Percentiles rank a stretch among this genome's conserved stretches.
These are phyloP conservation scores for Hyaloraphidium curvatum DNA, from an alignment of 192 early-diverging fungal species.

Conservation along the genomic window DNA sequence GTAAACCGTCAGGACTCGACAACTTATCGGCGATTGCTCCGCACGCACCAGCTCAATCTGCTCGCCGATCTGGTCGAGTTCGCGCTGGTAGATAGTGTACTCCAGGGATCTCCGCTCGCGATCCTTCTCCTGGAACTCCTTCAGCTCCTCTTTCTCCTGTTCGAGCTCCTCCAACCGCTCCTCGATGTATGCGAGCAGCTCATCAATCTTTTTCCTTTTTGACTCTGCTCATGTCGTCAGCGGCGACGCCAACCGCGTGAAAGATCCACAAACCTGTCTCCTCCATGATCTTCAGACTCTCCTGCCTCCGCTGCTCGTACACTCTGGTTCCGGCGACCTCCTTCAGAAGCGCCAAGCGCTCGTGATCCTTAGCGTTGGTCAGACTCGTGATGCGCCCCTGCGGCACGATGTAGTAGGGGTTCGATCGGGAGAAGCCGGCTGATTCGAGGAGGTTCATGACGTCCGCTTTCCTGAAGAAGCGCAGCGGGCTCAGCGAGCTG, in stretches of 20 bases:
- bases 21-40: too few relatives aligned
- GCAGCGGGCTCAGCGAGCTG: neutral
- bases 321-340: conserved; percentile 95
- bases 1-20: too few relatives aligned
- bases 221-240: conserved; percentile 25
- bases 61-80: conserved; percentile 22
- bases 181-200: conserved; percentile 70
- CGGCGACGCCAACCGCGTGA: conserved; percentile 1
- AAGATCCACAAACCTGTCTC: conserved; percentile 55
- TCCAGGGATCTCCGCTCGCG: conserved; percentile 69
- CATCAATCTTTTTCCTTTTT: conserved; percentile 73
- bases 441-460: conserved; percentile 86
- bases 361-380: conserved; percentile 83
- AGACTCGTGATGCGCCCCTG: conserved; percentile 68
- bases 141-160: conserved; percentile 81
- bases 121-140: conserved; percentile 71
- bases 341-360: conserved; percentile 76
- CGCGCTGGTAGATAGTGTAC: conserved; percentile 80
- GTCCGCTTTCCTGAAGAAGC: conserved; percentile 49
- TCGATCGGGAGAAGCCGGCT: conserved; percentile 88
- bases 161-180: conserved; percentile 77
- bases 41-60: conserved; percentile 44
- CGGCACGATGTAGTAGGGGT: conserved; percentile 98
- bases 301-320: conserved; percentile 77
- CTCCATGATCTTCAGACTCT: conserved; percentile 79